phyloP scores from a whole-genome alignment of 768 basidiomycete species.

The Russula virescens region DNA sequence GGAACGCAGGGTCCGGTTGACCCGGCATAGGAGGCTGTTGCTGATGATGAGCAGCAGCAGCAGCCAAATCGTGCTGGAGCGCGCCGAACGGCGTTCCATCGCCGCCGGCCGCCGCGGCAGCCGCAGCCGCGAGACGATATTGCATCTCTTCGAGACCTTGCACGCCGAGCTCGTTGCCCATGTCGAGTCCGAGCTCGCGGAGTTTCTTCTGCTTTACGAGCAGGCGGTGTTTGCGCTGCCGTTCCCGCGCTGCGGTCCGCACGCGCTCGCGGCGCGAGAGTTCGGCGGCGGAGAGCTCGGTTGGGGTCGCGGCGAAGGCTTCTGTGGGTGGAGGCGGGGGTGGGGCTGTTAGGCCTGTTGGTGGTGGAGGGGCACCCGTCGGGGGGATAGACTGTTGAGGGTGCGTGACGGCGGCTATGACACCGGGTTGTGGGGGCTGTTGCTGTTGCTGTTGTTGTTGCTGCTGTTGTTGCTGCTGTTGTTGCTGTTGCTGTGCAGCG shows the following conservation, averaged over 20 bases:
- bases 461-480: constrained; percentile 23
- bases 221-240: constrained; percentile 77
- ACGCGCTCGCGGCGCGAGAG: constrained; percentile 61
- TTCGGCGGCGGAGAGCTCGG: constrained; percentile 57
- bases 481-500: constrained; percentile 27
- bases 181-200: constrained; percentile 76
- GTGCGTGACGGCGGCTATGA: constrained; percentile 17
- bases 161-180: constrained; percentile 59
- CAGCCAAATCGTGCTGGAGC: constrained; percentile 28
- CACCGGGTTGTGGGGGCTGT: constrained; percentile 16
- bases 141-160: constrained; percentile 61
- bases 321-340: constrained; percentile 24
- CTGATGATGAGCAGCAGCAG: too few species aligned
- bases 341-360: constrained; percentile 1
- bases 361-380: too few species aligned
- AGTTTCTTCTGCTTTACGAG: constrained; percentile 76
- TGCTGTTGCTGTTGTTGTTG: constrained; percentile 25
- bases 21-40: constrained; percentile 32
- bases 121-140: constrained; percentile 40
- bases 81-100: constrained; percentile 37
- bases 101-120: constrained; percentile 32
- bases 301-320: constrained; percentile 37
- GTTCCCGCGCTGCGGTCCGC: constrained; percentile 68
- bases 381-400: constrained; percentile 14
- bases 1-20: constrained; percentile 54